A percentile compares a stretch with the other conserved stretches of the same genome.
phyloP scores from a whole-genome alignment of 768 basidiomycete species.

The Pisolithus microcarpus region DNA sequence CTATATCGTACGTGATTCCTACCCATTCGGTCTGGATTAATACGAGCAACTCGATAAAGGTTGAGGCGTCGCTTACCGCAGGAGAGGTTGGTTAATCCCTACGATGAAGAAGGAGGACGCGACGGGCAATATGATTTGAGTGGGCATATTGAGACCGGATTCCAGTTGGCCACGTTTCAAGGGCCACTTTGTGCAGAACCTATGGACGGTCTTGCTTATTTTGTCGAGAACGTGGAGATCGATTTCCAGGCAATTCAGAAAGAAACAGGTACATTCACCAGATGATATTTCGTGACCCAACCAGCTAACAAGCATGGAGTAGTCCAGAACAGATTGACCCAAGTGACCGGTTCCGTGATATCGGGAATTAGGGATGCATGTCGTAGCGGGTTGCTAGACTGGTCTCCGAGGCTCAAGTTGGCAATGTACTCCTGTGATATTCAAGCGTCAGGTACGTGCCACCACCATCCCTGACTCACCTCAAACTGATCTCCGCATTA shows the following conservation, averaged over 20 bases:
- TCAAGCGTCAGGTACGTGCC: conserved; percentile 83
- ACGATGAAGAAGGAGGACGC: conserved; percentile 27
- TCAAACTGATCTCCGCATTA: conserved; percentile 4
- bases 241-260: conserved; percentile 52
- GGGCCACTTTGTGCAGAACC: conserved; percentile 96
- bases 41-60: conserved; percentile 28
- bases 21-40: conserved; percentile 1
- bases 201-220: conserved; percentile 86
- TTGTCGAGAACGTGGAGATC: conserved; percentile 70
- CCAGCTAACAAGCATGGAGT: conserved; percentile 10
- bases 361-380: conserved; percentile 87
- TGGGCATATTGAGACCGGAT: conserved; percentile 82
- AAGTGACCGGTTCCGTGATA: conserved; percentile 86
- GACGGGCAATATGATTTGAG: conserved; percentile 56
- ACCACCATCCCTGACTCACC: background rate
- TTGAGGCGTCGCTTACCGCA: conserved; percentile 44
- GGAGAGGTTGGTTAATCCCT: conserved; percentile 26
- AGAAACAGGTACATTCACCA: conserved; percentile 51
- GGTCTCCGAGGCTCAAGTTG: conserved; percentile 94
- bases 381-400: conserved; percentile 83
- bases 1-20: conserved; percentile 48
- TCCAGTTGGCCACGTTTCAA: conserved; percentile 90
- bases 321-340: conserved; percentile 78
- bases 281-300: background rate
- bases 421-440: conserved; percentile 99